These are phyloP conservation scores for Magnaporthiopsis incrustans DNA, from an alignment of 2,329 filamentous ascomycete species.

Conservation along the genomic window DNA sequence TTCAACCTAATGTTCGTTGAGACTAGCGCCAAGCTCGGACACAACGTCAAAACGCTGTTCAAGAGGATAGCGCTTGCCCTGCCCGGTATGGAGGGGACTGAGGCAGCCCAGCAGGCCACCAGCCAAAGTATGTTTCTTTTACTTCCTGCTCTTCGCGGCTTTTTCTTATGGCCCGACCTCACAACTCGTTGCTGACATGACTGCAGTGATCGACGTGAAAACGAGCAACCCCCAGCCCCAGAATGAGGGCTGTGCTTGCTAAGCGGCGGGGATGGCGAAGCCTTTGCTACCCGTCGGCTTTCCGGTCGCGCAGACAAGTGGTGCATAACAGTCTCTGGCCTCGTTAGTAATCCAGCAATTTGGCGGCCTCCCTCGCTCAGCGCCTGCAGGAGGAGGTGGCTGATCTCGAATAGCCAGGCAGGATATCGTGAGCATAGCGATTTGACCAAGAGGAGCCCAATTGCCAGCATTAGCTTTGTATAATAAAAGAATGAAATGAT, in stretches of 20 bases:
- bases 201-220: slow-evolving; percentile 84
- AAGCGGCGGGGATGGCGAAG: slow-evolving; percentile 13
- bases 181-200: slow-evolving; percentile 17
- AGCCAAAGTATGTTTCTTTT: slow-evolving; percentile 61
- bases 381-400: not conserved
- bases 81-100: slow-evolving; percentile 92
- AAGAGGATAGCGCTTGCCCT: slow-evolving; percentile 96
- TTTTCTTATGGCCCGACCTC: not conserved
- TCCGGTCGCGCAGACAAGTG: not conserved
- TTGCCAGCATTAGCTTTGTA: slow-evolving; percentile 8
- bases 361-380: not conserved
- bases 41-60: slow-evolving; percentile 97
- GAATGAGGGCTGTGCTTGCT: slow-evolving; percentile 70
- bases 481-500: slow-evolving; percentile 10
- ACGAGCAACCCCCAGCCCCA: slow-evolving; percentile 62
- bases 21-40: slow-evolving; percentile 93
- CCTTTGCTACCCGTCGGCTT: too few relatives aligned
- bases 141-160: not conserved
- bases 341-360: not conserved
- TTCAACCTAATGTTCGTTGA: slow-evolving; percentile 99
- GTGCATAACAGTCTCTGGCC: not conserved
- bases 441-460: not conserved
- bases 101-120: slow-evolving; percentile 62
- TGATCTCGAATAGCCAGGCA: slow-evolving; percentile 1
- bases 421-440: slow-evolving; percentile 2